These are phyloP conservation scores for Botrytis deweyae DNA, from an alignment of 2,329 filamentous ascomycete genomes.

Conservation along the genomic window DNA sequence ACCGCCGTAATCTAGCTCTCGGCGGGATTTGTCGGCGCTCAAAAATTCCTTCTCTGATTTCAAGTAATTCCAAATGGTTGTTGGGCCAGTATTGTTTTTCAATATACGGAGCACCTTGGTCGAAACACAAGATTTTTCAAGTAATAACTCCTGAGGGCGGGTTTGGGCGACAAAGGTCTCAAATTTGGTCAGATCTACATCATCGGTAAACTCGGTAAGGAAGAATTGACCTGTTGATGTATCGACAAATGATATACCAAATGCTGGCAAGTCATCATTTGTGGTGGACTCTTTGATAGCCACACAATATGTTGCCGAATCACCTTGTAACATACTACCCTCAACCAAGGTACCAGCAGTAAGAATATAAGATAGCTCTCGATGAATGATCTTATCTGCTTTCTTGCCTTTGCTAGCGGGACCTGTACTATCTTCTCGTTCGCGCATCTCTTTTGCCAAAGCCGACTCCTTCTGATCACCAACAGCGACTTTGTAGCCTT, in stretches of 20 bases:
- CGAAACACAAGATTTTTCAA: constrained; percentile 85
- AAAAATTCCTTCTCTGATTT: constrained; percentile 89
- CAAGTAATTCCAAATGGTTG: constrained; percentile 91
- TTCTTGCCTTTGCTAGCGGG: constrained; percentile 32
- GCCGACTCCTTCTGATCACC: constrained; percentile 98
- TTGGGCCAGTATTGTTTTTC: constrained; percentile 92
- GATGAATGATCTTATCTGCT: constrained; percentile 85
- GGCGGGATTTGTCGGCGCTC: constrained; percentile 76
- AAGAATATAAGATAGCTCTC: constrained; percentile 86
- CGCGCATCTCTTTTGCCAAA: constrained; percentile 97
- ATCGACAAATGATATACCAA: constrained; percentile 92
- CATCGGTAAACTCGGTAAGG: constrained; percentile 87
- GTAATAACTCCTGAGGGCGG: constrained; percentile 78
- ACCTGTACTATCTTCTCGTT: constrained; percentile 62
- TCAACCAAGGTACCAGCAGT: constrained; percentile 93
- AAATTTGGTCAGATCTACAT: constrained; percentile 91
- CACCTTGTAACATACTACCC: constrained; percentile 93
- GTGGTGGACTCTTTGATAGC: constrained; percentile 78
- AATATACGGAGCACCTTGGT: constrained; percentile 88
- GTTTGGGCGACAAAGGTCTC: constrained; percentile 96
- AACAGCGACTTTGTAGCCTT: constrained; percentile 94
- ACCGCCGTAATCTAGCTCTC: constrained; percentile 74
- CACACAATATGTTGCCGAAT: constrained; percentile 95
- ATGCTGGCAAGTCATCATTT: constrained; percentile 72
- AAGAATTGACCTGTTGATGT: constrained; percentile 95